Base-by-base conservation (phyloP, 495 filamentous ascomycete species). In the Elasticomyces elasticus region DNA sequence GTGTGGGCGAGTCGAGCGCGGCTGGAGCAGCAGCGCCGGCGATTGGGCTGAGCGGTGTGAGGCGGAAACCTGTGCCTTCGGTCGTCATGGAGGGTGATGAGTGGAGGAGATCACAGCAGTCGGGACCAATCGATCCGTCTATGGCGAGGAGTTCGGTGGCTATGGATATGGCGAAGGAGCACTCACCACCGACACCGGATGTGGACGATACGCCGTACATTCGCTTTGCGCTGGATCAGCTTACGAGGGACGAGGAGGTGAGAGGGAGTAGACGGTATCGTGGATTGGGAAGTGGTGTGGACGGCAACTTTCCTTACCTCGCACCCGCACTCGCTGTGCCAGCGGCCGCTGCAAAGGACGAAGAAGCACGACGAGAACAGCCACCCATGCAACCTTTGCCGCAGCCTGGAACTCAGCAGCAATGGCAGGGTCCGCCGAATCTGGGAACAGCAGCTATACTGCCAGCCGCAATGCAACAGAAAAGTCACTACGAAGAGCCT, bases 141-240 rank as follows among this genome's bases (percentile, higher is more conserved):
- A 22, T 11, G 6, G 53, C 58, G 19, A 23, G 25, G 37, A 58
- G 51, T 48, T 49, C 49, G 45, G 43, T 42, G 49, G 37, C 63
- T 44, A 47, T 59, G 51, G 54, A 60, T 40, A 49, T 66, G 64
- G 51, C 63, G 66, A 51, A 66, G 52, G 66, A 68, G 33, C 65
- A 66, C 4, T 68, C 68, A 49, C 71, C 75, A 26, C 73, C 79
- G 1, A 84, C 84, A 1, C 84, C 84, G 0, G 80, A 75, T 12
- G 62, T 78, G 41, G 83, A 86, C 56, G 79, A 85, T 64, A 81
- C 78, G 27, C 82, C 82, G 13, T 86, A 82, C 61, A 81, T 87
- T 43, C 80, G 76, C 27, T 86, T 84, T 64, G 84, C 84, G 31
- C 81, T 87, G 45, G 81, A 85, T 48, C 83, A 86, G 62, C 72